Percentiles rank a stretch among this genome's conserved stretches.
Conservation (phyloP, 129 eudicot genomes). For the Artemisia tridentata region DNA sequence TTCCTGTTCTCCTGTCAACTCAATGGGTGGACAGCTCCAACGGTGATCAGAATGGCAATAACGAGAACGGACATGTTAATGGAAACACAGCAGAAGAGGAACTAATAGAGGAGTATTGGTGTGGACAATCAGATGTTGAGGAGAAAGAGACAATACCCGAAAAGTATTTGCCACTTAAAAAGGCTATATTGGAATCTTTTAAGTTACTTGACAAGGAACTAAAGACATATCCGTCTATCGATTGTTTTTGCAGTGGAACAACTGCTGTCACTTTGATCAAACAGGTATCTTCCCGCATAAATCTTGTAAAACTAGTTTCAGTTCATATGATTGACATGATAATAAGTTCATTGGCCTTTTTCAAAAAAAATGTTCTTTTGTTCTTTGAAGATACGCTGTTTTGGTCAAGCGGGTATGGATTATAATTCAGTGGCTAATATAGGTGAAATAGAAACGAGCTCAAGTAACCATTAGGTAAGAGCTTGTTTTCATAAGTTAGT, state of each 20-base stretch:
- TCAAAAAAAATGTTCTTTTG: no score
- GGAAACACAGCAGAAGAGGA: conserved; percentile 40
- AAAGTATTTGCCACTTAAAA: conserved; percentile 55
- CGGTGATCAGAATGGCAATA: conserved; percentile 31
- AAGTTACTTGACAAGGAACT: conserved; percentile 75
- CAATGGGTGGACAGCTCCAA: conserved; percentile 50
- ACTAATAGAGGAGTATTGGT: conserved; percentile 52
- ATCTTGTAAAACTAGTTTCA: background rate
- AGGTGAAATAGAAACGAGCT: background rate
- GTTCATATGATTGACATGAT: background rate
- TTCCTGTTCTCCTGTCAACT: conserved; percentile 57
- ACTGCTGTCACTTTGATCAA: conserved; percentile 79
- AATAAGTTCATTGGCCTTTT: no score
- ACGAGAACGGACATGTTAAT: conserved; percentile 24
- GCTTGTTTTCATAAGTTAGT: background rate
- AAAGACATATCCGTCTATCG: conserved; percentile 57
- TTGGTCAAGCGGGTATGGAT: no score
- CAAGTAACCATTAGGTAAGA: background rate
- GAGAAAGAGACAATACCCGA: conserved; percentile 55
- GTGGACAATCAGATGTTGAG: conserved; percentile 49
- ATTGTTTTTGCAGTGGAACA: conserved; percentile 84
- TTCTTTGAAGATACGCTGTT: no score
- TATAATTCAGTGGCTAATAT: no score
- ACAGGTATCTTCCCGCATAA: conserved; percentile 47
- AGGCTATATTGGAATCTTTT: conserved; percentile 62